These are phyloP conservation scores for Ogataea hybrid DNA, from an alignment of 1,139 yeast species.

Conservation along the genomic window DNA sequence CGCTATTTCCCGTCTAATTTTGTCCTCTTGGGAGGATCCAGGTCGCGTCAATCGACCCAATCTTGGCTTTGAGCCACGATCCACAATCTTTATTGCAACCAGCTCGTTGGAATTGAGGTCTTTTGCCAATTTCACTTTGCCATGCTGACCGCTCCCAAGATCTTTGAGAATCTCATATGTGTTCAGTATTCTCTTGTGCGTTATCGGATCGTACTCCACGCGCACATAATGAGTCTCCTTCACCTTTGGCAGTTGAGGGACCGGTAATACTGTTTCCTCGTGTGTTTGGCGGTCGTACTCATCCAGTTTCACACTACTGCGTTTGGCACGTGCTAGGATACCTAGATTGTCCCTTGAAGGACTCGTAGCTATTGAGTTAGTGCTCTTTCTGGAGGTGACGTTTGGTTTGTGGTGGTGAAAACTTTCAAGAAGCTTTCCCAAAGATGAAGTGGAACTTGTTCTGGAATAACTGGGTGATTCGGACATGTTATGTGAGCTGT, in stretches of 20 bases:
- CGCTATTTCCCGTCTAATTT: constrained; percentile 88
- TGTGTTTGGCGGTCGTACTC: constrained; percentile 5
- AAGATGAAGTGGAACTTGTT: constrained; percentile 16
- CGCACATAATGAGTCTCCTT: constrained; percentile 82
- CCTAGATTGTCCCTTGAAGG: constrained; percentile 18
- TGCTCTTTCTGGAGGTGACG: constrained; percentile 9
- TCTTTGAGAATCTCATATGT: constrained; percentile 87
- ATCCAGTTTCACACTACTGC: constrained; percentile 8
- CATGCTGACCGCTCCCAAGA: constrained; percentile 95
- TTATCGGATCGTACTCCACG: constrained; percentile 86
- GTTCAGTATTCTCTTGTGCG: constrained; percentile 79
- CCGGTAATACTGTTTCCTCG: neutral
- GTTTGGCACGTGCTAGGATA: constrained; percentile 6
- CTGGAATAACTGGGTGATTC: constrained; percentile 23
- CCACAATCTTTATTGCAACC: constrained; percentile 93
- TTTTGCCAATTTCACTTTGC: constrained; percentile 89
- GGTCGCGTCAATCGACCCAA: constrained; percentile 44
- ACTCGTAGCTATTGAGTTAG: constrained; percentile 10
- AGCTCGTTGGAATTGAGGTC: constrained; percentile 66
- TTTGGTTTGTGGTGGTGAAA: constrained; percentile 12
- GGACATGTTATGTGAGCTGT: constrained; percentile 8
- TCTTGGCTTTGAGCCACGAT: constrained; percentile 65
- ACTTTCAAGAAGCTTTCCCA: constrained; percentile 16
- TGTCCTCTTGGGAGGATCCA: constrained; percentile 58
- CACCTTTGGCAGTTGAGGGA: constrained; percentile 41